A percentile compares a stretch with the other conserved stretches of the same genome.
Conservation (phyloP, 148 eudicot species). For the Gaultheria prostrata region DNA sequence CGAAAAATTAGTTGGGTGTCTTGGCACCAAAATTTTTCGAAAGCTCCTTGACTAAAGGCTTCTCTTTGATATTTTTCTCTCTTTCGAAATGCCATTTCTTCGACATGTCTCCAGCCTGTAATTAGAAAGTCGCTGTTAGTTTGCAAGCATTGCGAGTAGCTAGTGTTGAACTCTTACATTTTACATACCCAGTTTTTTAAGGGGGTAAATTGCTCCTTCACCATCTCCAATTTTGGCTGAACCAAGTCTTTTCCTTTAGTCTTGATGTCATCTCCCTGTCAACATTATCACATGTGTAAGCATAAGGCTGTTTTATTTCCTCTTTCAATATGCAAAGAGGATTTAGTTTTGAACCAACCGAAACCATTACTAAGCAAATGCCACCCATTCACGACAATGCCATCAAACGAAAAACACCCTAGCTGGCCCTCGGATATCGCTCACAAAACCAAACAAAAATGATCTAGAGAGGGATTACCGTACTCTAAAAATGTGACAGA, state of each 20-base stretch:
- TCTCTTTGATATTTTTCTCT: constrained; percentile 55
- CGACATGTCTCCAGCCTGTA: constrained; percentile 61
- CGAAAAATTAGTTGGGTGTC: constrained; percentile 30
- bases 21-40: constrained; percentile 52
- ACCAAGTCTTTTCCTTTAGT: constrained; percentile 58
- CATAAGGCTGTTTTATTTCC: background rate
- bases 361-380: background rate
- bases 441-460: background rate
- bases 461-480: background rate
- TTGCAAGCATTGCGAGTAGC: background rate
- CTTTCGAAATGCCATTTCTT: constrained; percentile 74
- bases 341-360: background rate
- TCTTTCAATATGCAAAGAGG: background rate
- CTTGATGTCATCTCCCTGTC: constrained; percentile 62
- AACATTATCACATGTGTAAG: background rate
- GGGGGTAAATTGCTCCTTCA: constrained; percentile 59
- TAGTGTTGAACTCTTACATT: background rate
- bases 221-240: constrained; percentile 49
- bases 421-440: background rate
- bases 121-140: constrained; percentile 18
- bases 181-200: constrained; percentile 64
- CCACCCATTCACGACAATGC: background rate
- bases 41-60: constrained; percentile 66
- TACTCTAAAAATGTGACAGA: background rate
- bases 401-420: background rate